Evolutionary conservation across 2,329 filamentous ascomycete genomes (phyloP).

Genomic region (Rutstroemia sp.): DNA sequence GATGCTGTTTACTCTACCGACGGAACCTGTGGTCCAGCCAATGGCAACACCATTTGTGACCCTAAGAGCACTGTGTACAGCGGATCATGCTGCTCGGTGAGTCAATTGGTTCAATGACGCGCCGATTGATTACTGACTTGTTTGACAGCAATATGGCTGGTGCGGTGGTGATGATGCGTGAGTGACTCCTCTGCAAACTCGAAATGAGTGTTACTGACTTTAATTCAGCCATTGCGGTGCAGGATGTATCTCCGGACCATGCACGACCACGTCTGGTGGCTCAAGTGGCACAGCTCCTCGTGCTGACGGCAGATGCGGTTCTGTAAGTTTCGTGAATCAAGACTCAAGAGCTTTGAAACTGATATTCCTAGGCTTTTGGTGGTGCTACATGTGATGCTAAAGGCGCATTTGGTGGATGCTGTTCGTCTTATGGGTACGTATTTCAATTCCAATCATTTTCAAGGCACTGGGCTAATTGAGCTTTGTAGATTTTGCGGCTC

Average conservation of each 20-base stretch:
- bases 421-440: conserved; percentile 26
- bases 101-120: conserved; percentile 2
- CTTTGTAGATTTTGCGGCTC: conserved; percentile 26
- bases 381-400: conserved; percentile 24
- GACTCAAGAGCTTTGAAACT: not conserved
- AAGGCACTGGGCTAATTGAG: not conserved
- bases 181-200: not conserved
- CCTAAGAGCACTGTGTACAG: conserved; percentile 37
- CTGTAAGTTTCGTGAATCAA: conserved; percentile 4
- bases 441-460: not conserved
- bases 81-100: conserved; percentile 37
- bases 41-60: conserved; percentile 30
- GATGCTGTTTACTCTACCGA: conserved; percentile 36
- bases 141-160: conserved; percentile 28
- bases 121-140: not conserved
- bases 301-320: conserved; percentile 25
- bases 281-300: conserved; percentile 12
- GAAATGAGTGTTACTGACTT: not conserved
- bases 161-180: conserved; percentile 36
- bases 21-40: conserved; percentile 29
- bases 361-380: conserved; percentile 15
- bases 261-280: conserved; percentile 12
- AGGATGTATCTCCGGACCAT: conserved; percentile 36
- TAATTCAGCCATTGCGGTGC: conserved; percentile 27
- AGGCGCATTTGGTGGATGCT: conserved; percentile 26